A percentile compares a stretch with the other conserved stretches of the same genome.
Evolutionary conservation across 345 rosid species (phyloP).

Genomic region (Populus euphratica): DNA sequence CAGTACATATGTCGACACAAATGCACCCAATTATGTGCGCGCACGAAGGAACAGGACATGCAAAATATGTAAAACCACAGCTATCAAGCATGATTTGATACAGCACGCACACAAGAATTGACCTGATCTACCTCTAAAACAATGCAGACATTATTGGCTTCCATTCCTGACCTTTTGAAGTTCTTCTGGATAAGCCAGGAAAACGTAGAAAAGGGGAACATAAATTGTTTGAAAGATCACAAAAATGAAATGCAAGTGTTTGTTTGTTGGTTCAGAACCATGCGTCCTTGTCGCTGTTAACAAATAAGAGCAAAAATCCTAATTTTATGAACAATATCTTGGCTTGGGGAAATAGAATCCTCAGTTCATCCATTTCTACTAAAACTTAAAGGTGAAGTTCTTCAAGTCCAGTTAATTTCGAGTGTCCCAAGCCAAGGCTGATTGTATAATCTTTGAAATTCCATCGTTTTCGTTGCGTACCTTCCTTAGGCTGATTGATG

Average conservation of each 20-base stretch:
- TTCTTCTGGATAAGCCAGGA: not conserved
- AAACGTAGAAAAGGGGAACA: not conserved
- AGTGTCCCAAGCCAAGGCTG: not conserved
- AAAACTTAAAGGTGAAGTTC: not conserved
- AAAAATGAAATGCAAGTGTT: not conserved
- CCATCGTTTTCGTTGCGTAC: not conserved
- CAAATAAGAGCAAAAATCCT: not conserved
- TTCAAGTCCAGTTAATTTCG: not conserved
- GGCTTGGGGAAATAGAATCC: not conserved
- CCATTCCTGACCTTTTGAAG: not conserved
- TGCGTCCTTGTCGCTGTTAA: not conserved
- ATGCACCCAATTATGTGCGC: not conserved
- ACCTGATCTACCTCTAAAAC: not conserved
- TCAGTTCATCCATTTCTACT: not conserved
- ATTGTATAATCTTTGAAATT: not conserved
- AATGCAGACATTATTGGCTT: not conserved
- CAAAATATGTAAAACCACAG: not conserved
- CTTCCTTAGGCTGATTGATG: not conserved
- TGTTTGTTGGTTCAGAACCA: not conserved
- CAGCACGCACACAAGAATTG: not conserved
- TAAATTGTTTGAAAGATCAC: not conserved
- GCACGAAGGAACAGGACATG: not conserved
- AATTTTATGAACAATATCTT: not conserved
- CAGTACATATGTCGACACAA: not conserved
- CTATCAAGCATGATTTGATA: not conserved